Percentiles rank a stretch among this genome's conserved stretches.
phyloP scores from a whole-genome alignment of 805 yeast genomes.

The Pichia exigua region DNA sequence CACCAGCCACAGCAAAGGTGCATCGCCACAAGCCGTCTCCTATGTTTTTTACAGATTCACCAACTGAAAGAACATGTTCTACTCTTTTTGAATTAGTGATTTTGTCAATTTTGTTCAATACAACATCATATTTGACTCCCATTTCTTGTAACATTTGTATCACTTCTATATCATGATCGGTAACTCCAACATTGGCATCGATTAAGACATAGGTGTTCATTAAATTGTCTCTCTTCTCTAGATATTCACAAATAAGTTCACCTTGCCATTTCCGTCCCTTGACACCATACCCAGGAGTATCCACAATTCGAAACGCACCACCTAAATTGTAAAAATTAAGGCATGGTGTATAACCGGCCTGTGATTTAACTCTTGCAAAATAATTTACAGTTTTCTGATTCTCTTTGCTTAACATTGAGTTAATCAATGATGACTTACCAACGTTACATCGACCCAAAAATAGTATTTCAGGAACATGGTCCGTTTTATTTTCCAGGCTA shows the following conservation, averaged over 20 bases:
- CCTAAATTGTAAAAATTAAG: slow-evolving; percentile 68
- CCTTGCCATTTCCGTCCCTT: slow-evolving; percentile 66
- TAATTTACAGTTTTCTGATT: slow-evolving; percentile 17
- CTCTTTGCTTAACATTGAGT: slow-evolving; percentile 43
- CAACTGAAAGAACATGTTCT: slow-evolving; percentile 22
- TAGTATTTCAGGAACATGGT: slow-evolving; percentile 61
- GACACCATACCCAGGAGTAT: slow-evolving; percentile 87
- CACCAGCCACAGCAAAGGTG: neutral
- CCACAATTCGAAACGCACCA: slow-evolving; percentile 57
- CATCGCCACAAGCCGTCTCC: neutral
- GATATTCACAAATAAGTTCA: slow-evolving; percentile 52
- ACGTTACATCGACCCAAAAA: slow-evolving; percentile 76
- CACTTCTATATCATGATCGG: slow-evolving; percentile 46
- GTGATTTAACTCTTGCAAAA: slow-evolving; percentile 35
- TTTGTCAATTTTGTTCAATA: slow-evolving; percentile 71
- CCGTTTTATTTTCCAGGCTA: neutral
- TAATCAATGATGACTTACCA: slow-evolving; percentile 76
- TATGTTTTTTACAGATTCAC: neutral
- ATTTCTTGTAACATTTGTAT: slow-evolving; percentile 39
- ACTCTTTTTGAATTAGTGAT: slow-evolving; percentile 28
- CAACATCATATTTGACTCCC: slow-evolving; percentile 66
- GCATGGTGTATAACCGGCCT: slow-evolving; percentile 44
- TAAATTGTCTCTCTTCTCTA: slow-evolving; percentile 45
- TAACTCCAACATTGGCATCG: slow-evolving; percentile 53
- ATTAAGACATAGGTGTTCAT: slow-evolving; percentile 54